Base-by-base conservation (phyloP, 2,329 filamentous ascomycete species). In the Bipolaris victoriae region DNA sequence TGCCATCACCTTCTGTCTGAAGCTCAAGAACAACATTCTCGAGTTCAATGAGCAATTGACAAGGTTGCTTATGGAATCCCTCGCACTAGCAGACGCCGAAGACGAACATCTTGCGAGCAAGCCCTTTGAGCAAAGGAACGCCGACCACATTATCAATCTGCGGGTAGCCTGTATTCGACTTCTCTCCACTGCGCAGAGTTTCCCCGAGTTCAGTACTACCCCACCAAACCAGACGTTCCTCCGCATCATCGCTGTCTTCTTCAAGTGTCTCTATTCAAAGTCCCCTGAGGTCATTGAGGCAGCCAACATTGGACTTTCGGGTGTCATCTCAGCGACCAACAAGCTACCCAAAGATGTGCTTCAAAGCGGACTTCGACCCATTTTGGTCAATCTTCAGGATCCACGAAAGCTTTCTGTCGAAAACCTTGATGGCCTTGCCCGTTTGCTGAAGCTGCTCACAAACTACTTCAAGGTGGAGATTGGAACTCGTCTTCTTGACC, bases 381-480 rank as follows among this genome's bases (percentile, higher is more conserved):
- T 99, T n/a, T 79, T 99, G 35, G 93, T 96, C 72, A 99, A 96
- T 72, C 84, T 99, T 3, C 94, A 97, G 64, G 95, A 99, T 71
- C 90, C 94, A 0, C 92, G 96, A 74, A 89, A 94, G 55, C 81
- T 99, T 18, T 96, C 88, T 18, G 90, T 94, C 0, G 90, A 93
- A 67, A 93, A 93, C 2, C 81, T 99, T 4, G 93, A 98, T 73
- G 96, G 96, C 24, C 81, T 99, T 31, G 93, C 93, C 16, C 88
- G 94, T 37, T 83, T 99, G 1, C 79, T 99, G 58, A 94, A 95
- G 62, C 83, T 99, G 1, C 82, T 99, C 16, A 99, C 94, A 0
- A 98, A 95, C 58, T 99, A 99, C 76, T 99, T 99, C 79, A 99
- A 99, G 78, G 93, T 98, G 0, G 95, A 99, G 74, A 99, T 99